Conservation (phyloP, 495 filamentous ascomycete genomes). For the Halenospora varia region DNA sequence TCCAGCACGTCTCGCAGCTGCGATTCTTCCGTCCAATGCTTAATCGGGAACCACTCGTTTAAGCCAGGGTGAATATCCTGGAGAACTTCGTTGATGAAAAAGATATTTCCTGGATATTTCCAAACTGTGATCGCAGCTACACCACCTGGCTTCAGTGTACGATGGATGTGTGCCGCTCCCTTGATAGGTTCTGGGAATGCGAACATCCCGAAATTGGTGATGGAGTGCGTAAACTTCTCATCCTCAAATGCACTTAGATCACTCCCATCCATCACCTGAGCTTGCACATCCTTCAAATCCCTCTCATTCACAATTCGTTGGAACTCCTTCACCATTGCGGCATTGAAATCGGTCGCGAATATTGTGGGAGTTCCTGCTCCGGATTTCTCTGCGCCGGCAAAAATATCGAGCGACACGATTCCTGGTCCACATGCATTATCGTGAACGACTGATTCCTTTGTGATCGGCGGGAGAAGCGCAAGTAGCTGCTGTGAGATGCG, state of each 20-base stretch:
- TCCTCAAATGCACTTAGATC: conserved; percentile 21
- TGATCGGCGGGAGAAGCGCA: conserved; percentile 22
- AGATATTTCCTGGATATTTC: conserved; percentile 27
- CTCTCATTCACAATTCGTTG: conserved; percentile 16
- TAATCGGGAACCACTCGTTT: conserved; percentile 19
- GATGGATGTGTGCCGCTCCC: conserved; percentile 28
- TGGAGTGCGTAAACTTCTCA: conserved; percentile 34
- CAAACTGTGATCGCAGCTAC: conserved; percentile 32
- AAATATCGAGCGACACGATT: conserved; percentile 27
- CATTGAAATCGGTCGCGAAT: background rate
- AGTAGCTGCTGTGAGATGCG: background rate
- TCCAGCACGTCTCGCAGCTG: conserved; percentile 24
- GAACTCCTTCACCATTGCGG: conserved; percentile 2
- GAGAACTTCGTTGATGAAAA: conserved; percentile 26
- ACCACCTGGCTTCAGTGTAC: conserved; percentile 33
- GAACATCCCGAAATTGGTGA: conserved; percentile 37
- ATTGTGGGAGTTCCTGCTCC: conserved; percentile 23
- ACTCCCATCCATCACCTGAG: conserved; percentile 21
- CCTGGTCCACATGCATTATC: conserved; percentile 35
- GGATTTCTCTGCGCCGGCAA: conserved; percentile 26
- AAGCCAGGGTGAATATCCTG: conserved; percentile 27
- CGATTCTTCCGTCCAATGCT: conserved; percentile 23
- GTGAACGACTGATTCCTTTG: conserved; percentile 26
- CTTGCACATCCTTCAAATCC: background rate
- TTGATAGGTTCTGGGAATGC: conserved; percentile 24